These are phyloP conservation scores for Neurospora hispaniola DNA, from an alignment of 495 filamentous ascomycete genomes.

Conservation along the genomic window DNA sequence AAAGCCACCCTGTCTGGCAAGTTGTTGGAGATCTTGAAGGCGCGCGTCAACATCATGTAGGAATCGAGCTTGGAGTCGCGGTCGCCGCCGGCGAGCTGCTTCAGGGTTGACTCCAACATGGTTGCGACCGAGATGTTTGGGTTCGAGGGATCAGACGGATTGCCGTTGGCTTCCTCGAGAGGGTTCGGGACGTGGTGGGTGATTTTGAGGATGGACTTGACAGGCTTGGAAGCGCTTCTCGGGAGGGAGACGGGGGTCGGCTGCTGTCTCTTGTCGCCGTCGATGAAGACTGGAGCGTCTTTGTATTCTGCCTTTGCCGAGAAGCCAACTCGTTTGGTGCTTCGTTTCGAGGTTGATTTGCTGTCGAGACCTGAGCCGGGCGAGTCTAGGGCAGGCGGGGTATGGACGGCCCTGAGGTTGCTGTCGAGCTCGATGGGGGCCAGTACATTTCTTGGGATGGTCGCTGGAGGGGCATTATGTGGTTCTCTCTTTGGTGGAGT, in stretches of 20 bases:
- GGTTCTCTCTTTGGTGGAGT: conserved; percentile 42
- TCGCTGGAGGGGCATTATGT: conserved; percentile 22
- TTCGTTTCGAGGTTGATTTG: conserved; percentile 43
- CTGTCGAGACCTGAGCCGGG: conserved; percentile 46
- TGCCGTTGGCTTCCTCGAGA: conserved; percentile 28
- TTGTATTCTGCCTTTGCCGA: conserved; percentile 64
- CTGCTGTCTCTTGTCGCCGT: conserved; percentile 27
- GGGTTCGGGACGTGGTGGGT: conserved; percentile 36
- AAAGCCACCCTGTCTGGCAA: conserved; percentile 60
- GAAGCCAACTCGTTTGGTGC: conserved; percentile 63
- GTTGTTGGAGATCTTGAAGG: conserved; percentile 66
- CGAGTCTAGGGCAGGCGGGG: conserved; percentile 37
- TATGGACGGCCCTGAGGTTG: conserved; percentile 30
- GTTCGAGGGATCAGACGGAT: conserved; percentile 23
- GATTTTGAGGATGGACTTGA: conserved; percentile 82
- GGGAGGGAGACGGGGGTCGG: conserved; percentile 37
- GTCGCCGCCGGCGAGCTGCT: conserved; percentile 64
- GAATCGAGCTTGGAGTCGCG: conserved; percentile 67
- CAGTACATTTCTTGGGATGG: conserved; percentile 11
- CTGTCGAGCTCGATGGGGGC: conserved; percentile 18
- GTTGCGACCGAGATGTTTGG: conserved; percentile 41
- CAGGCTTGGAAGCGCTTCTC: conserved; percentile 53
- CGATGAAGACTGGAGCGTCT: conserved; percentile 41
- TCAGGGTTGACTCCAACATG: conserved; percentile 76
- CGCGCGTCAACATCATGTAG: conserved; percentile 68